Evolutionary conservation across 2,329 filamentous ascomycete genomes (phyloP), one percentile per base, ranked within the genome.

Genomic region (Colletotrichum lentis): DNA sequence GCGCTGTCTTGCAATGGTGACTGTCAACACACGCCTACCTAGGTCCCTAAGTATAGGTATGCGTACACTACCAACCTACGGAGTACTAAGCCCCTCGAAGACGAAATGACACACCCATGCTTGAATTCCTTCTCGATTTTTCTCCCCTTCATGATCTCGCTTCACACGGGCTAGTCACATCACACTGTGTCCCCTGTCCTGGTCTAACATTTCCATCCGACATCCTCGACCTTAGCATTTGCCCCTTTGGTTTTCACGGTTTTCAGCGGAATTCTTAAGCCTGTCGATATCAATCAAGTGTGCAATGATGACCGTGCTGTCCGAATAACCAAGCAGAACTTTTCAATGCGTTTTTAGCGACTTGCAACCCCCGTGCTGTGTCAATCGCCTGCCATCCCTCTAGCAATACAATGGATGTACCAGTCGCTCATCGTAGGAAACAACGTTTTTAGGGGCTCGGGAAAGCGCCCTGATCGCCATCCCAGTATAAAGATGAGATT

Each of bases 61-160:
- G 27, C 27, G 27, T 8, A 31, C 27, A 31, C 7, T 35, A 10
- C 3, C 31, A 35, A 35, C 31, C 24, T 47, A n/a, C n/a, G n/a
- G n/a, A n/a, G n/a, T n/a, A n/a, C n/a, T n/a, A n/a, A n/a, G n/a
- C n/a, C n/a, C n/a, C n/a, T n/a, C n/a, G n/a, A n/a, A 27, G 46
- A 64, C 54, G 65, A 65, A 55, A 65, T 56, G 62, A 60, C 55
- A 58, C 37, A 62, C 47, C 65, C 65, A 37, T 60, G 55, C 54
- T n/a, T 39, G 12, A 14, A 3, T 55, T 60, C 37, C 62, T 65
- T 68, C 65, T 68, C 62, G 62, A 65, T 35, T 56, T 44, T 65
- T 65, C 49, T 50, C 52, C 47, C 49, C 41, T 60, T 63, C 52
- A 52, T 57, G 64, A 56, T 57, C 44, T 63, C 24, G 35, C 52